Evolutionary conservation across 2,329 filamentous ascomycete species (phyloP), one percentile per base, ranked within the genome.

Genomic region (Xylaria multiplex): DNA sequence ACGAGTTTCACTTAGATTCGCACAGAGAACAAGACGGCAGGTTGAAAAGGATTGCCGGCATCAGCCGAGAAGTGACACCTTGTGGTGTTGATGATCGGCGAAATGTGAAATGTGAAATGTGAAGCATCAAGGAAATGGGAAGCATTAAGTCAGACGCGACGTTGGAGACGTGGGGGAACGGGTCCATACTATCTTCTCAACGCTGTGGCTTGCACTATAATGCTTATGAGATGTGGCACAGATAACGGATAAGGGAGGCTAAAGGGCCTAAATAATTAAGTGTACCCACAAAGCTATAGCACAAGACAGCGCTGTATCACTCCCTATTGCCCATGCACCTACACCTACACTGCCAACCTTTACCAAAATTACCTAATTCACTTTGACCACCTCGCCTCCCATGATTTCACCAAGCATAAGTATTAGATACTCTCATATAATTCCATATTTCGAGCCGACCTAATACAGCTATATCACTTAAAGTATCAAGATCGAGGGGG

Each of bases 161-260:
- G 57, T 52, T 52, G 43, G 27, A 16, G 46, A n/a, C 30, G 35
- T 59, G 57, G 46, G 57, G 46, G n/a, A 52, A 9, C 2, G 5
- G 27, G 27, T 27, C 27, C 27, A 27, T 27, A 27, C 27, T 27
- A 27, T 27, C 3, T 27, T 5, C 5, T 27, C 27, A 35, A 27
- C 22, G 48, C n/a, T 53, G 58, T 60, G 58, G 58, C 58, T 60
- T 45, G 48, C 49, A 22, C 27, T 43, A 19, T 4, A 5, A 22
- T 16, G 13, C 6, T 13, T n/a, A 19, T 6, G 2, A 49, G 27
- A 27, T 57, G 56, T 59, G 56, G 56, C 56, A 24, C 56, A 59
- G n/a, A 14, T 13, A n/a, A 19, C 35, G 16, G 22, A n/a, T n/a
- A 32, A 3, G 4, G 35, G 8, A 35, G 32, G 9, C 3, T 40